Evolutionary conservation across 164 flowering plant species (phyloP).

Genomic region (Dillenia suffruticosa): DNA sequence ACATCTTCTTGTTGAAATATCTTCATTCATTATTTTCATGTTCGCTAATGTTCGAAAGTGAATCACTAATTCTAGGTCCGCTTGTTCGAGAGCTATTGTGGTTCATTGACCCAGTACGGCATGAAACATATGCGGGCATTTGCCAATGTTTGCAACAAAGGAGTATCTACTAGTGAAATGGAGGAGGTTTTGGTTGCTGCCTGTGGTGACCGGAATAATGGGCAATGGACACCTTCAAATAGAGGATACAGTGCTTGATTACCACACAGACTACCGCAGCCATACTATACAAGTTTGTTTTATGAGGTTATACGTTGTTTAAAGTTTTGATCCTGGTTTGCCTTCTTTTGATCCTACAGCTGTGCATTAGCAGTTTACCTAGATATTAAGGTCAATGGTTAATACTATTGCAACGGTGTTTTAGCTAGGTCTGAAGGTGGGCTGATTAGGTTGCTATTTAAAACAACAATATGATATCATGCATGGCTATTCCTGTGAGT

Average conservation of each 20-base stretch:
- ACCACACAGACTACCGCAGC: too few relatives aligned
- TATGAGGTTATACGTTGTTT: too few relatives aligned
- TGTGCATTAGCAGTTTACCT: too few relatives aligned
- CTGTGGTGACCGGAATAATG: constrained; percentile 27
- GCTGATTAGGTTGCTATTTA: too few relatives aligned
- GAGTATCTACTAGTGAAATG: constrained; percentile 36
- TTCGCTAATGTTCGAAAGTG: background rate
- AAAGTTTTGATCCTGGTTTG: too few relatives aligned
- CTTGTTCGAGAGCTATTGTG: constrained; percentile 64
- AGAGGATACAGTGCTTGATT: constrained; percentile 60
- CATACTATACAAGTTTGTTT: too few relatives aligned
- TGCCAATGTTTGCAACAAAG: constrained; percentile 80
- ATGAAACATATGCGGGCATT: constrained; percentile 97
- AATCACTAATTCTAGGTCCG: constrained; percentile 41
- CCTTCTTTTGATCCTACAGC: too few relatives aligned
- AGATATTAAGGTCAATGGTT: too few relatives aligned
- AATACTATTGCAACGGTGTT: too few relatives aligned
- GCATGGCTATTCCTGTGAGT: too few relatives aligned
- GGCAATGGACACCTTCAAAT: constrained; percentile 35
- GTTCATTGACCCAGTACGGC: constrained; percentile 80
- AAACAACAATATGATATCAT: too few relatives aligned
- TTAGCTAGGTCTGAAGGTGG: too few relatives aligned
- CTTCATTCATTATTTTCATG: background rate
- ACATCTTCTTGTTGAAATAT: background rate
- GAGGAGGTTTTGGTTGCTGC: constrained; percentile 51